These are phyloP conservation scores for Arthrobotrys conoides DNA, from an alignment of 2,329 filamentous ascomycete species.

Conservation along the genomic window DNA sequence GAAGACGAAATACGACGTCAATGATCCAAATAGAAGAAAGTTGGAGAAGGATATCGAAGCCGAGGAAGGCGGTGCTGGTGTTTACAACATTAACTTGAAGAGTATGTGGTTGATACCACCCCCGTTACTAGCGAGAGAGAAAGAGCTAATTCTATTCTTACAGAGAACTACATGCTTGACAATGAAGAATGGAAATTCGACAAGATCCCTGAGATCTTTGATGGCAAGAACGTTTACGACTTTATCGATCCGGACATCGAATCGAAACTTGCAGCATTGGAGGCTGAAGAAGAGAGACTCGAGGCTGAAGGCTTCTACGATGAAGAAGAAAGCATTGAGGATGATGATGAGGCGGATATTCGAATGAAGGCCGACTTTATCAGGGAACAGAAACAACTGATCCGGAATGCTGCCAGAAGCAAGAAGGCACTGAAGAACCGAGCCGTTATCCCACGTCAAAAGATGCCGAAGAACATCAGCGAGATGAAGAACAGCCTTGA, in stretches of 20 bases:
- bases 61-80: constrained; percentile 93
- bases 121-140: not conserved
- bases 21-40: constrained; percentile 84
- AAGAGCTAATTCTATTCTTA: constrained; percentile 56
- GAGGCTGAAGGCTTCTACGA: constrained; percentile 95
- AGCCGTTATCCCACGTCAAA: constrained; percentile 87
- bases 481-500: constrained; percentile 90
- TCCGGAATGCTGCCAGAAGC: constrained; percentile 94
- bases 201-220: constrained; percentile 91
- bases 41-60: constrained; percentile 90
- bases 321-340: constrained; percentile 82
- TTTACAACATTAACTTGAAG: constrained; percentile 93
- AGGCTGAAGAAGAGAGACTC: constrained; percentile 94
- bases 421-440: constrained; percentile 98
- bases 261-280: constrained; percentile 87
- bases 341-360: constrained; percentile 88
- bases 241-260: constrained; percentile 98
- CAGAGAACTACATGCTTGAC: constrained; percentile 85
- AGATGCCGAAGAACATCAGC: constrained; percentile 81
- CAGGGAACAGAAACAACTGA: constrained; percentile 91
- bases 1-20: constrained; percentile 89
- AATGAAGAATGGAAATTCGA: constrained; percentile 96
- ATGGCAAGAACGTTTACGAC: constrained; percentile 98
- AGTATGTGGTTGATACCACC: constrained; percentile 42
- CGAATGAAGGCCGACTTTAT: constrained; percentile 94